Evolutionary conservation across 495 filamentous ascomycete genomes (phyloP).

Genomic region (Penicillium psychrofluorescens): DNA sequence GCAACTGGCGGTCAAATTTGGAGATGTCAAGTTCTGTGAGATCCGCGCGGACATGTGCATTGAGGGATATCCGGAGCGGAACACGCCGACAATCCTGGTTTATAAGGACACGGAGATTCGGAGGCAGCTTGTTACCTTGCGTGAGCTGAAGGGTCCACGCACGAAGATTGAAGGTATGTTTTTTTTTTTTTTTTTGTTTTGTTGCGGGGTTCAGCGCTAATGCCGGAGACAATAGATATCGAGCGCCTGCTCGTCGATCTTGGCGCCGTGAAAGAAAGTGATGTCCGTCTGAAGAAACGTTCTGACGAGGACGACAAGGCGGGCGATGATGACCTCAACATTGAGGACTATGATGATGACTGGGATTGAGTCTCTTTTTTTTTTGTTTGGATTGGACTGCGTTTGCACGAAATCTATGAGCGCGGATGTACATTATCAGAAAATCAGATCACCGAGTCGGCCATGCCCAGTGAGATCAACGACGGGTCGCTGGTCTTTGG

Average conservation of each 20-base stretch:
- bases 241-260: slow-evolving; percentile 75
- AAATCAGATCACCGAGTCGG: too few relatives aligned
- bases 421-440: slow-evolving; percentile 14
- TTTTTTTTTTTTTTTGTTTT: not conserved
- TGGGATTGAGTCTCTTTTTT: slow-evolving; percentile 79
- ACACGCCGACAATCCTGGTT: slow-evolving; percentile 88
- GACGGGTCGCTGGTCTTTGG: too few relatives aligned
- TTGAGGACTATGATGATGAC: slow-evolving; percentile 64
- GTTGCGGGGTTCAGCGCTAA: not conserved
- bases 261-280: slow-evolving; percentile 67
- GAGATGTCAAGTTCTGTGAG: slow-evolving; percentile 96
- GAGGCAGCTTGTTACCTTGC: slow-evolving; percentile 80
- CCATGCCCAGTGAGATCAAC: too few relatives aligned
- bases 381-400: not conserved
- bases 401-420: not conserved
- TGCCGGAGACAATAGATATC: slow-evolving; percentile 38
- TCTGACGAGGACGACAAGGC: slow-evolving; percentile 47
- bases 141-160: slow-evolving; percentile 61
- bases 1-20: slow-evolving; percentile 71
- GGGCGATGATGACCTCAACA: slow-evolving; percentile 34
- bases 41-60: slow-evolving; percentile 91
- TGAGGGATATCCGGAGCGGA: slow-evolving; percentile 89
- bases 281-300: slow-evolving; percentile 65
- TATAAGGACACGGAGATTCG: slow-evolving; percentile 89
- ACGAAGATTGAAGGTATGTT: slow-evolving; percentile 57